Base-by-base conservation (phyloP, 2,329 filamentous ascomycete species). In the Gnomoniopsis smithogilvyi region DNA sequence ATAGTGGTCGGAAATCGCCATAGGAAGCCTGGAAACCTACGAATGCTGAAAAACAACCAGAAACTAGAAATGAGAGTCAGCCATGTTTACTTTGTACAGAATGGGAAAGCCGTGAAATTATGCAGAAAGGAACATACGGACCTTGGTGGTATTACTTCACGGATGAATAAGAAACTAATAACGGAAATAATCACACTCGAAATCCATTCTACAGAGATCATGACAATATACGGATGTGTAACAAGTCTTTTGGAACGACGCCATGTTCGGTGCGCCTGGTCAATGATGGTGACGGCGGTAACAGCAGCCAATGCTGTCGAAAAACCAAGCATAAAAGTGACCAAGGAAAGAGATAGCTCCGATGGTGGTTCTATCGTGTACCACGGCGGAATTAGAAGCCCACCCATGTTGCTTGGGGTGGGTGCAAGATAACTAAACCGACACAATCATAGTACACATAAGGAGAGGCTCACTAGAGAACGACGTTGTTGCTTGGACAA, bases 161-260 rank as follows among this genome's bases (percentile, higher is more conserved):
- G 48, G 15, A 75, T 51, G 46, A 68, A 72, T 17, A 75, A 64
- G 68, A 69, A 76, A 54, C 66, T 69, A 15, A 69, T 61, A 3
- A 72, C 53, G 11, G 69, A 65, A 46, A 72, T 68, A 10, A 64
- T 49, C 6, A 73, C 46, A 58, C 67, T 71, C 6, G 68, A 65
- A 6, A 65, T 2, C 55, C 72, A 67, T 54, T 73, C 73, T 14
- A 66, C 52, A 72, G 72, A 76, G 24, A 77, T 66, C 73, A 75
- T 73, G 58, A 67, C 61, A 14, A 76, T 65, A 59, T 76, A 77
- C 2, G 66, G 63, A 19, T 66, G 54, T 3, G 30, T 54, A 19
- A 58, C 70, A 11, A 67, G 58, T 8, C 64, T 64, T 19, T 67
- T 64, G 51, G 67, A 69, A 14, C 69, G 64, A 19, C 59, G 51